Conservation (phyloP, 768 basidiomycete species). For the Rhodotorula taiwanensis region DNA sequence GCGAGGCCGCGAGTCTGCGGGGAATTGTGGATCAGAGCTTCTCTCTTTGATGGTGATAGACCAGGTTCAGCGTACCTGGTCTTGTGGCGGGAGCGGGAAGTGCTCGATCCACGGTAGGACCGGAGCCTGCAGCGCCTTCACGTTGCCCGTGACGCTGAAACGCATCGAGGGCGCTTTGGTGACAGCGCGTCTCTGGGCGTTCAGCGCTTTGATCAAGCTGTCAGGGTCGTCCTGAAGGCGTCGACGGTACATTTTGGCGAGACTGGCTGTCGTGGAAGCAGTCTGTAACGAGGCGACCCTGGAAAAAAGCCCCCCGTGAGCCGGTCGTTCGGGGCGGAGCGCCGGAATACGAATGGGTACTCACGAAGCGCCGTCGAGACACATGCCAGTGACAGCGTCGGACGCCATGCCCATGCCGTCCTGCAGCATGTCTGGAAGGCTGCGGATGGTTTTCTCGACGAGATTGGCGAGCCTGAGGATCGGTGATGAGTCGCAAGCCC, state of each 20-base stretch:
- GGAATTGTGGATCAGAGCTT: not conserved
- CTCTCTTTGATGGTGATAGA: slow-evolving; percentile 36
- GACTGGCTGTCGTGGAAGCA: slow-evolving; percentile 57
- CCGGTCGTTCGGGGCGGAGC: no score
- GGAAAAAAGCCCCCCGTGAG: no score
- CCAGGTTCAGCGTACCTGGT: slow-evolving; percentile 39
- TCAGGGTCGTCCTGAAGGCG: slow-evolving; percentile 65
- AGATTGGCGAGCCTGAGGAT: slow-evolving; percentile 65
- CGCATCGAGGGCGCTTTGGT: slow-evolving; percentile 72
- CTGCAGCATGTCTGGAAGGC: slow-evolving; percentile 79
- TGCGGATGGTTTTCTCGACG: slow-evolving; percentile 77
- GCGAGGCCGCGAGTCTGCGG: slow-evolving; percentile 73
- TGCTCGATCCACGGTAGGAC: slow-evolving; percentile 65
- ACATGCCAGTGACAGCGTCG: slow-evolving; percentile 48
- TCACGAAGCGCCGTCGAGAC: not conserved
- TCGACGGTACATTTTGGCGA: slow-evolving; percentile 68
- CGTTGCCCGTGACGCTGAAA: slow-evolving; percentile 78
- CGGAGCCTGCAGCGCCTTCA: slow-evolving; percentile 63
- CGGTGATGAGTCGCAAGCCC: no score
- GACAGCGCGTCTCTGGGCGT: slow-evolving; percentile 60
- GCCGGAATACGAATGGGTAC: no score
- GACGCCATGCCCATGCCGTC: slow-evolving; percentile 70
- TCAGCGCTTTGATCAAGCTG: slow-evolving; percentile 63
- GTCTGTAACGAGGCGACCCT: not conserved
- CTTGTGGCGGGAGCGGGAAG: slow-evolving; percentile 60